Conservation (phyloP, 2,329 filamentous ascomycete species). For the Fusarium siculi region DNA sequence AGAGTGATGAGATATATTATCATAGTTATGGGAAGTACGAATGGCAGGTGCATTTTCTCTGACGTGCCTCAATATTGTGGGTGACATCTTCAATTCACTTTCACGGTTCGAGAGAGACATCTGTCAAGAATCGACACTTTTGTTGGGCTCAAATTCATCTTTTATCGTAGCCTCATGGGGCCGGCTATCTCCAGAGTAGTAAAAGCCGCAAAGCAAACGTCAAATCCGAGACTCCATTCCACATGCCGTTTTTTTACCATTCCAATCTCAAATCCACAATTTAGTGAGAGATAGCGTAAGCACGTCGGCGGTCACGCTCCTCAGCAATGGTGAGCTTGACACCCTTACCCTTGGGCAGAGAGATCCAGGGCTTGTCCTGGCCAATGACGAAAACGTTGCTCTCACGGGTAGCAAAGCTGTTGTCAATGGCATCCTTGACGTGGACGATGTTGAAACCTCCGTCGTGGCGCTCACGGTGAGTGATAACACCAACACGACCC, state of each 20-base stretch:
- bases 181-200: conserved; percentile 51
- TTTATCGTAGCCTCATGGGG: conserved; percentile 50
- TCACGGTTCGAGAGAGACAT: conserved; percentile 3
- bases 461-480: conserved; percentile 99
- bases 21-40: background rate
- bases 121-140: conserved; percentile 40
- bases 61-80: no score
- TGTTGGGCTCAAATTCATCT: conserved; percentile 50
- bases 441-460: conserved; percentile 99
- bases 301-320: conserved; percentile 97
- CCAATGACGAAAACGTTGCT: conserved; percentile 99
- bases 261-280: conserved; percentile 39
- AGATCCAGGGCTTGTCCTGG: conserved; percentile 98
- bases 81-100: background rate
- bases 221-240: conserved; percentile 55
- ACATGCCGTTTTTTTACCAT: conserved; percentile 50
- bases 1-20: background rate
- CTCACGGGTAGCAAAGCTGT: conserved; percentile 99
- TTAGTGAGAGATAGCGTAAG: conserved; percentile 66
- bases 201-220: conserved; percentile 49
- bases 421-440: conserved; percentile 99
- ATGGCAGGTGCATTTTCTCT: background rate
- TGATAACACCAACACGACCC: conserved; percentile 99
- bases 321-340: conserved; percentile 99
- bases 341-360: conserved; percentile 99